These are phyloP conservation scores for Aotearoamyces nothofagi DNA, from an alignment of 2,329 filamentous ascomycete genomes.

Conservation along the genomic window DNA sequence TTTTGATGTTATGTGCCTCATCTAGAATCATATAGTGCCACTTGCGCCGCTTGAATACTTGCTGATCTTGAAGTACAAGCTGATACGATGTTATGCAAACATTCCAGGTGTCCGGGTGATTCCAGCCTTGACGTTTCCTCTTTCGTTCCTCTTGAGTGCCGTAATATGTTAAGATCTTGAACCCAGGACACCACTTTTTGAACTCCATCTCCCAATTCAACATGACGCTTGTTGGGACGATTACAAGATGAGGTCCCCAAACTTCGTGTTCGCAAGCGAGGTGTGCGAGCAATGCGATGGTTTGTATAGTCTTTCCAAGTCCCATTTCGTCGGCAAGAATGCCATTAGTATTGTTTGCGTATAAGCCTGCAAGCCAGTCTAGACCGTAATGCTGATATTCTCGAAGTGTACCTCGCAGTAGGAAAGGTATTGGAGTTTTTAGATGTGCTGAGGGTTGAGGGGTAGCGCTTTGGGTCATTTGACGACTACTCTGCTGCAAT, in stretches of 20 bases:
- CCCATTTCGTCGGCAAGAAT: conserved; percentile 98
- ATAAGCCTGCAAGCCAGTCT: conserved; percentile 90
- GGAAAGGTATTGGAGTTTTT: conserved; percentile 63
- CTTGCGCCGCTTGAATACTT: conserved; percentile 77
- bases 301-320: conserved; percentile 95
- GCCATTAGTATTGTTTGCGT: conserved; percentile 84
- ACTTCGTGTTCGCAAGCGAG: conserved; percentile 79
- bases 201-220: conserved; percentile 99
- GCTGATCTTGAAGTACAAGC: conserved; percentile 83
- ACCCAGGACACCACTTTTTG: conserved; percentile 96
- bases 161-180: conserved; percentile 96
- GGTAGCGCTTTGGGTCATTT: conserved; percentile 22
- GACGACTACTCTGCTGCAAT: conserved; percentile 14
- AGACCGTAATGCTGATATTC: conserved; percentile 96
- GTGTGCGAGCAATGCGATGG: conserved; percentile 84
- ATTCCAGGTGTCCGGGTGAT: conserved; percentile 86
- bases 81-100: conserved; percentile 98
- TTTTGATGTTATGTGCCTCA: conserved; percentile 99
- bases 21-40: conserved; percentile 99
- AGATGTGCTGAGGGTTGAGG: conserved; percentile 22
- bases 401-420: conserved; percentile 75
- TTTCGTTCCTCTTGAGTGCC: conserved; percentile 86
- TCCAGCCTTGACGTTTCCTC: conserved; percentile 84
- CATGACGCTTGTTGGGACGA: conserved; percentile 96
- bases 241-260: conserved; percentile 91